Conservation (phyloP, 208 protist species). For the Leishmania lainsoni region DNA sequence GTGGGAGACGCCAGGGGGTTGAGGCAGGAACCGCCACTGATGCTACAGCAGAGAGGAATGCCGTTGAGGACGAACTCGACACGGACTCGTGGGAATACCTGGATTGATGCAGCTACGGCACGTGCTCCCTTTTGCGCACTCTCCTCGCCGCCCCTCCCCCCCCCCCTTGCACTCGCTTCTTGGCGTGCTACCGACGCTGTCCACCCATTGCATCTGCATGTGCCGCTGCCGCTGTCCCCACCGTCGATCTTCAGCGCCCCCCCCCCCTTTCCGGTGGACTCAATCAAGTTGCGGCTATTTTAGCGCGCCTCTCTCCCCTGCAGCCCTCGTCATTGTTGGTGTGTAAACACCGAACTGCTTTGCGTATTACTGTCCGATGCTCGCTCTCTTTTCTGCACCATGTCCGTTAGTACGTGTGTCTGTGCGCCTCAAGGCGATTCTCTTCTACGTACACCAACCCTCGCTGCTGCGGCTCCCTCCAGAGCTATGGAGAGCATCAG, state of each 20-base stretch:
- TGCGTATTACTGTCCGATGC: background rate
- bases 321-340: no score
- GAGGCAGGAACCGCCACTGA: background rate
- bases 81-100: constrained; percentile 40
- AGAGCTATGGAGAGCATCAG: background rate
- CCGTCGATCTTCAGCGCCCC: background rate
- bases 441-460: background rate
- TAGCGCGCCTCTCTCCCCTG: no score
- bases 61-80: background rate
- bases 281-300: background rate
- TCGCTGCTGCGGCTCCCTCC: background rate
- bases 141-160: no score
- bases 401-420: background rate
- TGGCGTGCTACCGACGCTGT: background rate
- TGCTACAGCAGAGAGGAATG: background rate
- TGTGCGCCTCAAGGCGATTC: background rate
- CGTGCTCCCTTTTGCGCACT: background rate
- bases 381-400: background rate
- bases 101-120: constrained; percentile 10
- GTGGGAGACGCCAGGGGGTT: background rate
- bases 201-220: background rate
- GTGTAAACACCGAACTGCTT: background rate
- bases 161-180: background rate
- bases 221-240: background rate
- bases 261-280: background rate